Conservation (phyloP, 2,329 filamentous ascomycete species). For the Chrysosporium queenslandicum region DNA sequence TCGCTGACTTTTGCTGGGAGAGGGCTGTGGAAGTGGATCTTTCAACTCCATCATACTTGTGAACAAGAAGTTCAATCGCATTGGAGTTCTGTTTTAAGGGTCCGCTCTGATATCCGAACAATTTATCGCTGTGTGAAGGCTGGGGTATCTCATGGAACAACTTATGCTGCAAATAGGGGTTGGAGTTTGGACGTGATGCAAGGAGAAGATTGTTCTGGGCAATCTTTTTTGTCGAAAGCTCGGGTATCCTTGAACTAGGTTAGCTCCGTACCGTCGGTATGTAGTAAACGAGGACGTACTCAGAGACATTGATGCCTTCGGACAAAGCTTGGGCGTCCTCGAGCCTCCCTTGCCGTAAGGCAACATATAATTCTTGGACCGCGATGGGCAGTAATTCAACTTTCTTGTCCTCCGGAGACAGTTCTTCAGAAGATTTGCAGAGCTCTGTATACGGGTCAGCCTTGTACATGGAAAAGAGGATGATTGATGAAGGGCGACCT, state of each 20-base stretch:
- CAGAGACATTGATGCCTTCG: constrained; percentile 41
- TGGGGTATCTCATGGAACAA: constrained; percentile 43
- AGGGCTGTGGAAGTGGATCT: constrained; percentile 45
- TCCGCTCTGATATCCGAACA: constrained; percentile 50
- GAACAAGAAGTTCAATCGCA: constrained; percentile 48
- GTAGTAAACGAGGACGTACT: constrained; percentile 35
- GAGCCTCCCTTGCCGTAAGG: constrained; percentile 44
- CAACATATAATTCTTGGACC: constrained; percentile 52
- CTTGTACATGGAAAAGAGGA: neutral
- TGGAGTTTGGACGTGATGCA: constrained; percentile 37
- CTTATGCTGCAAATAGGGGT: constrained; percentile 51
- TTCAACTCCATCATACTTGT: constrained; percentile 51
- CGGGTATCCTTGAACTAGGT: constrained; percentile 39
- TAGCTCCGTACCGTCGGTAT: neutral
- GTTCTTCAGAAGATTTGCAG: constrained; percentile 50
- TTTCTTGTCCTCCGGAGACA: constrained; percentile 50
- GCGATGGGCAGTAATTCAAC: constrained; percentile 52
- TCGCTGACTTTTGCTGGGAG: constrained; percentile 40
- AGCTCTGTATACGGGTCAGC: constrained; percentile 35
- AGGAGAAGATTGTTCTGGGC: constrained; percentile 51
- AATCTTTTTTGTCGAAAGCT: constrained; percentile 49
- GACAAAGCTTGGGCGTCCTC: constrained; percentile 48
- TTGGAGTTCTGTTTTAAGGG: constrained; percentile 46
- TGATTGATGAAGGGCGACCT: constrained; percentile 26
- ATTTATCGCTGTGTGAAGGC: constrained; percentile 43